Evolutionary conservation across 441 rosid genomes (phyloP).

Genomic region (Francoa sonchifolia): DNA sequence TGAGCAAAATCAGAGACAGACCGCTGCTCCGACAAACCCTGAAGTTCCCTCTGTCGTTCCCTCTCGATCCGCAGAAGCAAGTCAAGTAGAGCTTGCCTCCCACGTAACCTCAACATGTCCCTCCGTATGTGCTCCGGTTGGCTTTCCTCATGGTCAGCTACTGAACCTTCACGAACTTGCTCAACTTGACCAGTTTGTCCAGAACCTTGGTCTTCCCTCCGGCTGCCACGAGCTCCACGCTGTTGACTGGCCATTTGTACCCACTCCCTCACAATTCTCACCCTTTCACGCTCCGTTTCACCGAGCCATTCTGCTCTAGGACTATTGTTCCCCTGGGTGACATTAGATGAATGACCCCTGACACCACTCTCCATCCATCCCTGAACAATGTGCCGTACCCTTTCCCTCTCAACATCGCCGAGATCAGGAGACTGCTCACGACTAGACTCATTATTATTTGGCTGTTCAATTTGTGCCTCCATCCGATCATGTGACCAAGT

Average conservation of each 20-base stretch:
- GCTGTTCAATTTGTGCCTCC: slow-evolving; percentile 32
- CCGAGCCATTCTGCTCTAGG: slow-evolving; percentile 88
- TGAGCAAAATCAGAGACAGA: slow-evolving; percentile 95
- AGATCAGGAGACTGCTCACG: slow-evolving; percentile 92
- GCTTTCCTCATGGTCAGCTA: slow-evolving; percentile 33
- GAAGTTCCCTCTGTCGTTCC: slow-evolving; percentile 83
- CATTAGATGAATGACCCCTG: slow-evolving; percentile 51
- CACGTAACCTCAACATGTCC: slow-evolving; percentile 74
- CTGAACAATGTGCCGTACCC: slow-evolving; percentile 80
- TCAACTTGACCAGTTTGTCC: slow-evolving; percentile 46
- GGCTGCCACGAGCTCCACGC: slow-evolving; percentile 35
- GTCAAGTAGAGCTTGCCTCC: slow-evolving; percentile 83
- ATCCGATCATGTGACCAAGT: slow-evolving; percentile 55
- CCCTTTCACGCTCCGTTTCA: slow-evolving; percentile 94
- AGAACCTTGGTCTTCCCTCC: slow-evolving; percentile 39
- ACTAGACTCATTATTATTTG: slow-evolving; percentile 44
- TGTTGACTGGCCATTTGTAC: slow-evolving; percentile 61
- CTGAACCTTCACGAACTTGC: slow-evolving; percentile 53
- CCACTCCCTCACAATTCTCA: slow-evolving; percentile 74
- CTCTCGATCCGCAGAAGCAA: slow-evolving; percentile 76
- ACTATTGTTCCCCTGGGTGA: slow-evolving; percentile 41
- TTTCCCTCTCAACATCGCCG: slow-evolving; percentile 83
- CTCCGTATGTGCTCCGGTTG: slow-evolving; percentile 42
- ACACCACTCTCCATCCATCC: slow-evolving; percentile 89
- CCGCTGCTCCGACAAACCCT: slow-evolving; percentile 78